Percentiles rank a stretch among this genome's conserved stretches.
These are phyloP conservation scores for Fragaria vesca DNA, from an alignment of 306 rosid genomes.

Conservation along the genomic window DNA sequence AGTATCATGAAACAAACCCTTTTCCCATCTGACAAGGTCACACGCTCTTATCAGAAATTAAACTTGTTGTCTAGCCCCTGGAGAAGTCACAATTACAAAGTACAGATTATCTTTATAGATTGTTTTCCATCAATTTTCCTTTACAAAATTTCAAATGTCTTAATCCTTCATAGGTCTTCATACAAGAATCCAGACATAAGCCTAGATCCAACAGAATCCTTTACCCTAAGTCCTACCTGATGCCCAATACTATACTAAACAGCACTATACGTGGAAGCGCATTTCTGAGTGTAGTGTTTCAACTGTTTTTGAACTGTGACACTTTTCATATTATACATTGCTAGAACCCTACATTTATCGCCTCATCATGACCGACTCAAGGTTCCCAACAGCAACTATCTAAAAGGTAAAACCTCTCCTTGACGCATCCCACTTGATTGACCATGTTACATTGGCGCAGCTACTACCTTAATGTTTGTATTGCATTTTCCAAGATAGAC, in stretches of 20 bases:
- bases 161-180: background rate
- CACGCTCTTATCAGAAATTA: background rate
- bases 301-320: too few relatives aligned
- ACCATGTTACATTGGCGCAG: background rate
- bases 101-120: background rate
- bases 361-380: background rate
- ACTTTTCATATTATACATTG: background rate
- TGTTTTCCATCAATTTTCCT: background rate
- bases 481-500: background rate
- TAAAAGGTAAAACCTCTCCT: background rate
- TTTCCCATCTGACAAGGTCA: background rate
- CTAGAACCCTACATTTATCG: background rate
- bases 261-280: background rate
- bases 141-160: too few relatives aligned
- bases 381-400: background rate
- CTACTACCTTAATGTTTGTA: background rate
- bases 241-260: background rate
- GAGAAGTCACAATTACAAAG: background rate
- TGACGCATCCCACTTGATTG: background rate
- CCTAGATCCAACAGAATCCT: constrained; percentile 4
- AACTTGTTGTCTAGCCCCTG: too few relatives aligned
- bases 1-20: background rate
- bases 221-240: background rate
- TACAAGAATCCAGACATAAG: background rate
- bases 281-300: background rate